These are phyloP conservation scores for Petrea volubilis DNA, from an alignment of 257 asterid genomes.

Conservation along the genomic window DNA sequence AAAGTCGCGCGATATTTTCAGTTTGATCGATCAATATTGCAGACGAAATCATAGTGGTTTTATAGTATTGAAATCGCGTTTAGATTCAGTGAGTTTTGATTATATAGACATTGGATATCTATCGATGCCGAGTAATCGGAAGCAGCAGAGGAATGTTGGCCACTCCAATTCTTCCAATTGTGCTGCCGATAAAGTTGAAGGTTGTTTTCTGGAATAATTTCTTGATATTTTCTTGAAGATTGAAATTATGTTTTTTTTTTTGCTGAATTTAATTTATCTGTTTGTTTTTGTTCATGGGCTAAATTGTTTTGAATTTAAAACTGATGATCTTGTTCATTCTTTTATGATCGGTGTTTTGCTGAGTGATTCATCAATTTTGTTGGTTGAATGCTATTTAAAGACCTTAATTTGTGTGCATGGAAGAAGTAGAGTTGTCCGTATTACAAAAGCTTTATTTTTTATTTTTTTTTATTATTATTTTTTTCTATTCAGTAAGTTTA, in stretches of 20 bases:
- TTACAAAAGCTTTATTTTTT: not conserved
- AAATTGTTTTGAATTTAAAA: not conserved
- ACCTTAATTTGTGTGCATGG: not conserved
- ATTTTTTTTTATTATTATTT: no score
- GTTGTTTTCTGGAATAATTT: not conserved
- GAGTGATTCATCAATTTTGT: slow-evolving; percentile 1
- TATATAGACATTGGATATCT: not conserved
- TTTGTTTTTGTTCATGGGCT: slow-evolving; percentile 8
- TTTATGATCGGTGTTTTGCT: slow-evolving; percentile 28
- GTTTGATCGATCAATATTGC: slow-evolving; percentile 36
- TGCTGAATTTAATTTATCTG: not conserved
- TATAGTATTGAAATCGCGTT: slow-evolving; percentile 22
- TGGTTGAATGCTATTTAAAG: not conserved
- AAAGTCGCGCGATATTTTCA: slow-evolving; percentile 40
- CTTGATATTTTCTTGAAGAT: not conserved
- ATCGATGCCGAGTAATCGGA: slow-evolving; percentile 58
- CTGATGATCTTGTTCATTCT: slow-evolving; percentile 16
- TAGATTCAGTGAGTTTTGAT: not conserved
- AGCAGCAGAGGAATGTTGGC: slow-evolving; percentile 37
- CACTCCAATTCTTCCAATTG: slow-evolving; percentile 13
- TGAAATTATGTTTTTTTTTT: not conserved
- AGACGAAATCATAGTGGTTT: slow-evolving; percentile 27
- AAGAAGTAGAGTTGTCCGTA: not conserved
- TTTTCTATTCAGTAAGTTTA: not conserved
- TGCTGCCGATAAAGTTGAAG: slow-evolving; percentile 40